Base-by-base conservation (phyloP, 2,329 filamentous ascomycete species). In the Xylaria multiplex region DNA sequence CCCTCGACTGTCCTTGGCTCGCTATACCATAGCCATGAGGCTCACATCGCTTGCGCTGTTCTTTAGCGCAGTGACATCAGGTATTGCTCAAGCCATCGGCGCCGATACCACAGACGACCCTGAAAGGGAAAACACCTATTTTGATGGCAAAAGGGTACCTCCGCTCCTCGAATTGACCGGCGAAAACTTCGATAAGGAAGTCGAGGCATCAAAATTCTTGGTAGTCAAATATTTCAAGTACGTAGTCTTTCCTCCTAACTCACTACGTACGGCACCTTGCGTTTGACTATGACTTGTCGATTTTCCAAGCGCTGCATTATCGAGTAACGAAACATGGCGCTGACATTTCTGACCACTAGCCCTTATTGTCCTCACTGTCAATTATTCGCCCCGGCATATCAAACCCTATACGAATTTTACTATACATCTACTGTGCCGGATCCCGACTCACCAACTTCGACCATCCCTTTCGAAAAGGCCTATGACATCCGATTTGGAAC, bases 361-460 rank as follows among this genome's bases (percentile, higher is more conserved):
- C 86, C 86, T 11, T 87, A 82, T 70, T 89, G 86, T 79, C 85
- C 85, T 53, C 93, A 97, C 79, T 97, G 94, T 81, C 85, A 86
- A 77, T 83, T 86, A 56, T 92, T 93, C 75, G 93, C 92, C 59
- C 96, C 96, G 7, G 90, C 88, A 57, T 97, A 89, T 84, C 93
- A 98, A 80, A 97, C 94, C 5, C 80, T 95, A 14, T 97, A 98
- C 84, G 96, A 99, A 81, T 97, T 90, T 79, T 99, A 97, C 82
- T 83, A 93, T 81, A 97, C 94, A 43, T 96, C 93, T 43, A 90
- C 93, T 73, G 90, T 91, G 16, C 81, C 90, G 77, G 73, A 82
- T 78, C 71, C 86, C 81, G 80, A 85, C 81, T 73, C 83, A 77
- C 69, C 87, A 80, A 81, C 84, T 46, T 79, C 81, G 14, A 68